phyloP scores from a whole-genome alignment of 202 grass and related monocot genomes.

The Musa balbisiana region DNA sequence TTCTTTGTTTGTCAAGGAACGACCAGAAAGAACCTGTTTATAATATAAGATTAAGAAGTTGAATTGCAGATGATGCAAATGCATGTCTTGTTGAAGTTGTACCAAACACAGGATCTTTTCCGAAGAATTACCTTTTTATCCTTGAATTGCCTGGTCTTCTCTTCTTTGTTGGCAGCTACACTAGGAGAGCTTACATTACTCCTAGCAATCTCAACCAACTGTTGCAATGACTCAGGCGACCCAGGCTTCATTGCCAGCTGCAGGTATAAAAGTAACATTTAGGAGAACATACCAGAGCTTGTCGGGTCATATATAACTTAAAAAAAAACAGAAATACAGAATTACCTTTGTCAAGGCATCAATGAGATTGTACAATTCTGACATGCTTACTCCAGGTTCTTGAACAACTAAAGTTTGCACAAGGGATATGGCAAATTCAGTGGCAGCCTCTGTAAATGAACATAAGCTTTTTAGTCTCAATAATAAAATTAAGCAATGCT shows the following conservation, averaged over 20 bases:
- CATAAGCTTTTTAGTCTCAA: conserved; percentile 19
- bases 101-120: too few species aligned
- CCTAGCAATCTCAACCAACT: conserved; percentile 70
- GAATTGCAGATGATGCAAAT: conserved; percentile 3
- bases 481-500: neutral
- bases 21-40: conserved; percentile 51
- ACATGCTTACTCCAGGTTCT: conserved; percentile 56
- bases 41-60: conserved; percentile 18
- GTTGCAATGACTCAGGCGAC: conserved; percentile 79
- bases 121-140: conserved; percentile 49
- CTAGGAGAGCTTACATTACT: conserved; percentile 40
- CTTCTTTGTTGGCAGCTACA: conserved; percentile 50
- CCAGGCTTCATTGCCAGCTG: conserved; percentile 79
- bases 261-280: conserved; percentile 12
- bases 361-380: conserved; percentile 69
- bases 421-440: conserved; percentile 80
- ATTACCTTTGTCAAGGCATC: conserved; percentile 79
- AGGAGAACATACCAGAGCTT: too few species aligned
- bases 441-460: conserved; percentile 59
- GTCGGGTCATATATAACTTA: neutral
- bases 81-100: neutral
- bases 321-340: neutral
- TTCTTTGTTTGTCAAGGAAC: conserved; percentile 44
- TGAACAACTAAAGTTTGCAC: conserved; percentile 76
- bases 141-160: conserved; percentile 57